Base-by-base conservation (phyloP, 2,329 filamentous ascomycete species). In the Huntiella abstrusa region DNA sequence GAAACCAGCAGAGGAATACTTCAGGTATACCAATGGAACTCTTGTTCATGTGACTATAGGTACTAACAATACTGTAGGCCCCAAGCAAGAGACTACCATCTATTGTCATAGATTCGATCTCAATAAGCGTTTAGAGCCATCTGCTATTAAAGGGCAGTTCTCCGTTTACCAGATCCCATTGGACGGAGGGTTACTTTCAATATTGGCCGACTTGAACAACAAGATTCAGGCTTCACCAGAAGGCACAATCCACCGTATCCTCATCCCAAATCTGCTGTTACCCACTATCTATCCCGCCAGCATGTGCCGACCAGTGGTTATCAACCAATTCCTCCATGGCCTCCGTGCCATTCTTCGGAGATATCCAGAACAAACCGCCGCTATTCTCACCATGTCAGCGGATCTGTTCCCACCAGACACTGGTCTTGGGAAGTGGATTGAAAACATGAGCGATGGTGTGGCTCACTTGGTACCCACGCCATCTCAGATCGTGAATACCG, bases 261-360 rank as follows among this genome's bases (percentile, higher is more conserved):
- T 95, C 40, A 68, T 96, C n/a, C 88, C 91, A 0, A 79, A 73
- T 46, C 68, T 96, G 7, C 73, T 96, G 17, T 91, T 84, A 3
- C 88, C 91, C n/a, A 80, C 83, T 1, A 60, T 87, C 11, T 96
- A 95, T 56, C 72, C 80, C 17, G 69, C 81, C 2, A 67, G 73
- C 19, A 69, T 77, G 40, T 77, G 75, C 52, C 71, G 71, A n/a
- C 86, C 88, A 1, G 65, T 77, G 28, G 70, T 81, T 54, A 64
- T 93, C 17, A 66, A 96, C 28, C 78, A 77, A 51, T 94, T 96
- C 57, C 63, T 96, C 3, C 86, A 94, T 55, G 69, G 70, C 2
- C 65, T 98, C 11, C 74, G 84, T 42, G 76, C 77, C 3, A 65
- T 98, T 3, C 68, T 95, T 36, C 77, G 83, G 8, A 70, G 72